phyloP scores from a whole-genome alignment of 305 asterid species.

The Fraxinus xanthoxyloides region DNA sequence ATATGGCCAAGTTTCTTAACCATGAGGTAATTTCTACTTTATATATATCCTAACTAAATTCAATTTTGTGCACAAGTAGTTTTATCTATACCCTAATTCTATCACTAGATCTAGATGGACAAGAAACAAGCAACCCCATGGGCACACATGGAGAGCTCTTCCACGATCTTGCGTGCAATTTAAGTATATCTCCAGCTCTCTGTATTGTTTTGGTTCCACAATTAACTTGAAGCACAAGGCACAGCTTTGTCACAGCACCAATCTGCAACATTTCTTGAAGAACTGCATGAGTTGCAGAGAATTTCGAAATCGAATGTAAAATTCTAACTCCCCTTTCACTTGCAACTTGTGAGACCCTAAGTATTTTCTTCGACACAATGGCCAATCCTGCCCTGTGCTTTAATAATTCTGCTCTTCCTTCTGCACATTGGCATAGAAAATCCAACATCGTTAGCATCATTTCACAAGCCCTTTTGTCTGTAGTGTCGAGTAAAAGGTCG shows the following conservation, averaged over 20 bases:
- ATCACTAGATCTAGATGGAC: conserved; percentile 34
- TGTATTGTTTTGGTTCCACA: conserved; percentile 12
- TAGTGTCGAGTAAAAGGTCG: conserved; percentile 14
- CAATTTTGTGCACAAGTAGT: neutral
- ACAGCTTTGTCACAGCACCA: conserved; percentile 23
- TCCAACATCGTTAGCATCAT: conserved; percentile 10
- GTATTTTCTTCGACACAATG: conserved; percentile 21
- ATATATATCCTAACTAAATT: neutral
- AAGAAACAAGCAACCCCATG: conserved; percentile 28
- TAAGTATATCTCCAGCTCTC: conserved; percentile 16
- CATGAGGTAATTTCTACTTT: neutral
- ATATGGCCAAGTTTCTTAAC: neutral
- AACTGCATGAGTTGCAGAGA: conserved; percentile 3
- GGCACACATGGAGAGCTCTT: conserved; percentile 19
- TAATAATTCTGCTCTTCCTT: conserved; percentile 20
- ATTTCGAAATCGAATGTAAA: conserved; percentile 10
- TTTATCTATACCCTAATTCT: neutral
- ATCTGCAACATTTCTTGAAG: conserved; percentile 22
- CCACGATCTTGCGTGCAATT: conserved; percentile 23
- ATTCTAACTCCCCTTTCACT: conserved; percentile 20
- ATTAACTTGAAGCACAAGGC: conserved; percentile 15
- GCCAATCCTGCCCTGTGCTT: conserved; percentile 19
- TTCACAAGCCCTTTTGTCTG: conserved; percentile 18
- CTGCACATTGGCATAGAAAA: conserved; percentile 23
- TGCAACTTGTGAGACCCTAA: conserved; percentile 14